Conservation (phyloP, 352 stramenopile species). For the Globisporangium nunn region DNA sequence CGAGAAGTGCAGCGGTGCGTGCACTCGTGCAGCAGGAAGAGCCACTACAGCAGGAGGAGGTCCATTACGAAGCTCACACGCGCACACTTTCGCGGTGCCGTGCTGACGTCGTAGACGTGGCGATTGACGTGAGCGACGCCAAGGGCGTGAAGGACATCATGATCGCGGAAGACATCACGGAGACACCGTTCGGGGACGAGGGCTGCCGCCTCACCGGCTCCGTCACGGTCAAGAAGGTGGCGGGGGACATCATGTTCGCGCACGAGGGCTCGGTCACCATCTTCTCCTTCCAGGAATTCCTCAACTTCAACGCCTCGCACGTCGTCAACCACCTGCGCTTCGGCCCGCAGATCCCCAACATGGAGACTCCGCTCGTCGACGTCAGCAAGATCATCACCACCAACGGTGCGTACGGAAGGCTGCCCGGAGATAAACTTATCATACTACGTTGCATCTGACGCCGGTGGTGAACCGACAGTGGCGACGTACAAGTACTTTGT, state of each 20-base stretch:
- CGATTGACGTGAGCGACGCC: slow-evolving; percentile 77
- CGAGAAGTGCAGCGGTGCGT: slow-evolving; percentile 60
- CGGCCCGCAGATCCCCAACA: slow-evolving; percentile 70
- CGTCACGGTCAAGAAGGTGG: slow-evolving; percentile 76
- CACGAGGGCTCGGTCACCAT: slow-evolving; percentile 81
- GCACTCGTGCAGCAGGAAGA: neutral
- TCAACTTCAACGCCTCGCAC: slow-evolving; percentile 88
- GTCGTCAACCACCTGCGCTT: slow-evolving; percentile 74
- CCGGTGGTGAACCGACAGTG: slow-evolving; percentile 23
- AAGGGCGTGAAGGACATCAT: slow-evolving; percentile 84
- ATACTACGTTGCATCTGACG: no score
- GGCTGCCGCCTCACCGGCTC: slow-evolving; percentile 69
- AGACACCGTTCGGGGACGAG: slow-evolving; percentile 53
- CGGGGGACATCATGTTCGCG: slow-evolving; percentile 79
- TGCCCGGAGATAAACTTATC: no score
- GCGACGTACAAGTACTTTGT: slow-evolving; percentile 88
- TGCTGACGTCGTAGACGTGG: slow-evolving; percentile 41
- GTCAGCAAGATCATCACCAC: slow-evolving; percentile 77
- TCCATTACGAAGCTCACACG: neutral
- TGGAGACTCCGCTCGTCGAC: slow-evolving; percentile 82
- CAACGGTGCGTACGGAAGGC: slow-evolving; percentile 39
- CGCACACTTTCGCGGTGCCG: neutral
- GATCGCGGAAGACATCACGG: slow-evolving; percentile 51
- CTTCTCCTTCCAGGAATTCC: slow-evolving; percentile 83
- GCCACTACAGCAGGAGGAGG: neutral